These are phyloP conservation scores for Polygonum maritimum DNA, from an alignment of 148 eudicot species.

Conservation along the genomic window DNA sequence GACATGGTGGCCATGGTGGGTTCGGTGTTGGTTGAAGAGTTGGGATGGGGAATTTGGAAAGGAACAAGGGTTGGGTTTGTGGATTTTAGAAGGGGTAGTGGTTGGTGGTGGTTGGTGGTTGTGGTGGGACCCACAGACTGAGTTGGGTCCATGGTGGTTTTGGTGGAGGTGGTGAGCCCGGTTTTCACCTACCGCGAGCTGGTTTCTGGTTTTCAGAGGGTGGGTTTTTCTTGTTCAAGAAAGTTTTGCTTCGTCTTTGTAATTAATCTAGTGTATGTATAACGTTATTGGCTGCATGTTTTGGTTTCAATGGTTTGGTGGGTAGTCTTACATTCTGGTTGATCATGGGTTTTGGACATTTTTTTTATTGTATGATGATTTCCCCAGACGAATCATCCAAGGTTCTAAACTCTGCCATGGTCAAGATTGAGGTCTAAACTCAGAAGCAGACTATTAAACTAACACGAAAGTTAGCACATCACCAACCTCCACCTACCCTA, in stretches of 20 bases:
- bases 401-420: not conserved
- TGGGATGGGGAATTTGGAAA: not conserved
- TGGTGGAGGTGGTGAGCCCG: not conserved
- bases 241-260: no score
- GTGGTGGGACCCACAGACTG: not conserved
- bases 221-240: not conserved
- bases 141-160: not conserved
- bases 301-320: not conserved
- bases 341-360: no score
- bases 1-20: slow-evolving; percentile 9
- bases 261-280: not conserved
- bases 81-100: not conserved
- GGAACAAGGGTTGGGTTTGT: not conserved
- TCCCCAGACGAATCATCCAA: no score
- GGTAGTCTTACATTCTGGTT: not conserved
- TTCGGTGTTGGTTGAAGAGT: not conserved
- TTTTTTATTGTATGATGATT: no score
- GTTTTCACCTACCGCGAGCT: slow-evolving; percentile 4
- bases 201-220: slow-evolving; percentile 7
- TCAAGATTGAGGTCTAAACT: not conserved
- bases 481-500: not conserved
- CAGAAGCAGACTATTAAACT: not conserved
- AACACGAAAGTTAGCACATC: not conserved
- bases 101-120: slow-evolving; percentile 4
- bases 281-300: not conserved